These are phyloP conservation scores for Leccinum glutinopallens DNA, from an alignment of 1,284 basidiomycete species.

Conservation along the genomic window DNA sequence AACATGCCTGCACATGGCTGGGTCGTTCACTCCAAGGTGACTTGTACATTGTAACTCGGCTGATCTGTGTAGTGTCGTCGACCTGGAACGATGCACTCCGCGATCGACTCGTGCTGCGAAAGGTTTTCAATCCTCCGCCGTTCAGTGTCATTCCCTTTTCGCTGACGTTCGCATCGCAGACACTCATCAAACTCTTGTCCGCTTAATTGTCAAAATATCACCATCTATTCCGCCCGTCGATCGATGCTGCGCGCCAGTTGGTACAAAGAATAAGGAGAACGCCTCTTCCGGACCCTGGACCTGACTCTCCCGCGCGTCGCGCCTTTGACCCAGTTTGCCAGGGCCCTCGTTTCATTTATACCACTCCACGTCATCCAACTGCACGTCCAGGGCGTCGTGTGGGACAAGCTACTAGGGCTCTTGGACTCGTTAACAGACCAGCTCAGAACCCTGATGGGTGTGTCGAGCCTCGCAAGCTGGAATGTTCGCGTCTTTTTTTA, in stretches of 20 bases:
- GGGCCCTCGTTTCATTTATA: conserved; percentile 71
- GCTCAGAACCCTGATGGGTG: too few species aligned
- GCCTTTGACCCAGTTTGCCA: conserved; percentile 73
- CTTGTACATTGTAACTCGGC: not conserved
- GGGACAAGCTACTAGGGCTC: too few species aligned
- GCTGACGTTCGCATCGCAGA: conserved; percentile 20
- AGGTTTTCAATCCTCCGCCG: conserved; percentile 40
- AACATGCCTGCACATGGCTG: conserved; percentile 60
- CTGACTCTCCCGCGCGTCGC: conserved; percentile 51
- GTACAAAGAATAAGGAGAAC: conserved; percentile 24
- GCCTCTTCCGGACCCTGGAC: conserved; percentile 38
- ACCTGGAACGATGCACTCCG: conserved; percentile 52
- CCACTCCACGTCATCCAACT: conserved; percentile 67
- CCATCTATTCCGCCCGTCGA: conserved; percentile 18
- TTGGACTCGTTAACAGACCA: too few species aligned
- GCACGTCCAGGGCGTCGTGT: conserved; percentile 38
- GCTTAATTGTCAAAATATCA: conserved; percentile 33
- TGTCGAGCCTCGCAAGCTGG: too few species aligned
- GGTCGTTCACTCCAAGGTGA: conserved; percentile 45
- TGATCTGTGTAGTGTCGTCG: conserved; percentile 37
- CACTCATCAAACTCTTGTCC: conserved; percentile 51
- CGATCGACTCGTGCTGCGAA: conserved; percentile 58
- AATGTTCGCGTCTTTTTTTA: not conserved
- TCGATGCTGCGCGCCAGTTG: conserved; percentile 26
- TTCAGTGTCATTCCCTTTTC: not conserved